These are phyloP conservation scores for Fusarium ramigenum DNA, from an alignment of 2,329 filamentous ascomycete genomes.

Conservation along the genomic window DNA sequence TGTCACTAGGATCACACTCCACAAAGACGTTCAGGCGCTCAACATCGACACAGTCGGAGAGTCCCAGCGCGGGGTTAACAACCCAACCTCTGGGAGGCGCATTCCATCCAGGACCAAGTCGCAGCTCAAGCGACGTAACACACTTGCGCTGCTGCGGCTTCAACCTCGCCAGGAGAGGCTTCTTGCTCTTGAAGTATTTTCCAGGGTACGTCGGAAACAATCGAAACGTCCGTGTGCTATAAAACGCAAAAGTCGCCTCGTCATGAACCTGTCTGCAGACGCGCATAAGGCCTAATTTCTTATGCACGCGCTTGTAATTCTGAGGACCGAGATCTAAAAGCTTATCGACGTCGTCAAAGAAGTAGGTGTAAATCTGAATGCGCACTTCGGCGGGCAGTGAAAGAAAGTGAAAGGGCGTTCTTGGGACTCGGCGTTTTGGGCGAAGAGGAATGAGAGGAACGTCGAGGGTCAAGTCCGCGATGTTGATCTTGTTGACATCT, in stretches of 20 bases:
- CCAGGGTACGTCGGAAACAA: conserved; percentile 73
- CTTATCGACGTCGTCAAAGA: conserved; percentile 63
- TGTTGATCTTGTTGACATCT: conserved; percentile 52
- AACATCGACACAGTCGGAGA: conserved; percentile 69
- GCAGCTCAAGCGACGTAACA: conserved; percentile 73
- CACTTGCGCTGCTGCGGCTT: conserved; percentile 66
- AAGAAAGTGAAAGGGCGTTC: conserved; percentile 70
- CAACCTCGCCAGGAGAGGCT: conserved; percentile 74
- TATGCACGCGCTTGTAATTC: conserved; percentile 70
- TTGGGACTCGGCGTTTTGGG: conserved; percentile 46
- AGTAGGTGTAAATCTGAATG: conserved; percentile 72
- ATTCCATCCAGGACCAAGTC: conserved; percentile 77
- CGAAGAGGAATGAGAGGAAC: conserved; percentile 47
- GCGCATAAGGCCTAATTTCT: conserved; percentile 68
- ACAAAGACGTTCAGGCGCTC: conserved; percentile 72
- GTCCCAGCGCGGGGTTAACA: conserved; percentile 70
- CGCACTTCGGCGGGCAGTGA: conserved; percentile 75
- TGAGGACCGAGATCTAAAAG: conserved; percentile 73
- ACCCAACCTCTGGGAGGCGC: conserved; percentile 76
- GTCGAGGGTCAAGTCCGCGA: conserved; percentile 56
- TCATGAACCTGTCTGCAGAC: conserved; percentile 68
- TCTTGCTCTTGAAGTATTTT: conserved; percentile 77
- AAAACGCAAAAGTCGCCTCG: conserved; percentile 74
- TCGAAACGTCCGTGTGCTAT: conserved; percentile 69
- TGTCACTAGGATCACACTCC: conserved; percentile 75